Evolutionary conservation across 2,329 filamentous ascomycete species (phyloP), one percentile per base, ranked within the genome.

Genomic region (Aspergillus spinulosporus): DNA sequence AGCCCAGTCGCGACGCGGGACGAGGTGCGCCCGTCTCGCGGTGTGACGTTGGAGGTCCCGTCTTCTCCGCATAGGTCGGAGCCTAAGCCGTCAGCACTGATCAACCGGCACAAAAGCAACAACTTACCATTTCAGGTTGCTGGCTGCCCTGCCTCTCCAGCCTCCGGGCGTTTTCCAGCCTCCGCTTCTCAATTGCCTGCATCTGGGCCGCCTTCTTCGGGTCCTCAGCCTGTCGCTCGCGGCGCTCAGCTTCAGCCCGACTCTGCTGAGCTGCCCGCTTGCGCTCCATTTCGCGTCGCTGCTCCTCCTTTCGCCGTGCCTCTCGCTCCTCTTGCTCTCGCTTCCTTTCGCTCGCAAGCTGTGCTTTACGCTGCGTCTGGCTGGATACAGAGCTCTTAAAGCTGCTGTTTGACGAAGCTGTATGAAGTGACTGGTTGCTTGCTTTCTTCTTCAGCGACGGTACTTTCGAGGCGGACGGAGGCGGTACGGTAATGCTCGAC

Each of bases 271-370:
- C 84, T 47, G 84, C 84, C 58, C 88, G 83, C 75, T 92, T 91
- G 47, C 88, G 86, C 69, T 96, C 91, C 34, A 89, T 77, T 65
- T 95, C 90, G 12, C 86, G 83, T 74, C 95, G 96, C 37, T 88
- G 86, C 15, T 95, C 89, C 6, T 87, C 86, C 67, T 90, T 93
- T 49, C 87, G 85, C 66, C 92, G 87, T 11, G 85, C 84, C 62
- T 92, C 89, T 48, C 86, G 85, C 68, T 95, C 90, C 65, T 96
- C 92, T 69, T 84, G 88, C 70, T 96, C 91, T 69, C 88, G 93
- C 73, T 92, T 92, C 67, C 86, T 88, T 39, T 90, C 88, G 2
- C 88, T 90, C 47, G 88, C 80, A 52, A 92, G 85, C 21, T 92
- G 77, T 1, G 89, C 88, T 69, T 88, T 90, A 0, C 86, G 83